Percentiles rank a stretch among this genome's conserved stretches.
phyloP scores from a whole-genome alignment of 2,329 filamentous ascomycete genomes.

The Monilinia laxa region DNA sequence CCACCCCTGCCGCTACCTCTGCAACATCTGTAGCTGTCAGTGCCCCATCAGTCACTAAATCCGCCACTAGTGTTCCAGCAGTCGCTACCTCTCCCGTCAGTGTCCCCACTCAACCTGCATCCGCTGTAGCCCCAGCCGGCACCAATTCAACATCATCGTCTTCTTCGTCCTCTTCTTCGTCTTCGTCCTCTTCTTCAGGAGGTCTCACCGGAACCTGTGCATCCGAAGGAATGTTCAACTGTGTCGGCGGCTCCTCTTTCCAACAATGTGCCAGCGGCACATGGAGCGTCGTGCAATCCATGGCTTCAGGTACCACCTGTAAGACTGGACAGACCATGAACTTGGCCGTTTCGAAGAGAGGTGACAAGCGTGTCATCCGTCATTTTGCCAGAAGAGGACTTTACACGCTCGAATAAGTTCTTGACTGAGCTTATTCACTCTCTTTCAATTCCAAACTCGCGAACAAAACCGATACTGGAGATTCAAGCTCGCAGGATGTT shows the following conservation, averaged over 20 bases:
- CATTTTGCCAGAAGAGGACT: background rate
- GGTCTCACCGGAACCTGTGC: constrained; percentile 45
- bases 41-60: constrained; percentile 26
- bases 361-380: background rate
- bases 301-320: constrained; percentile 51
- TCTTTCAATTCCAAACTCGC: background rate
- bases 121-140: constrained; percentile 30
- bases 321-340: constrained; percentile 44
- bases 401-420: background rate
- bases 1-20: constrained; percentile 20
- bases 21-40: constrained; percentile 13
- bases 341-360: constrained; percentile 42
- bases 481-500: constrained; percentile 11
- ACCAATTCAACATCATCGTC: constrained; percentile 22
- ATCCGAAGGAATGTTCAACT: constrained; percentile 55
- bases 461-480: background rate
- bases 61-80: constrained; percentile 16
- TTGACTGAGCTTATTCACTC: background rate
- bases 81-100: constrained; percentile 26
- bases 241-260: constrained; percentile 50
- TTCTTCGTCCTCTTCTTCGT: background rate
- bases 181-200: constrained; percentile 21
- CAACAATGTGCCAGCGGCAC: constrained; percentile 55
- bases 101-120: constrained; percentile 25
- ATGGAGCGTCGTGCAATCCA: constrained; percentile 47